Percentiles rank a stretch among this genome's conserved stretches.
Evolutionary conservation across 257 asterid species (phyloP).

Genomic region (Salvia splendens): DNA sequence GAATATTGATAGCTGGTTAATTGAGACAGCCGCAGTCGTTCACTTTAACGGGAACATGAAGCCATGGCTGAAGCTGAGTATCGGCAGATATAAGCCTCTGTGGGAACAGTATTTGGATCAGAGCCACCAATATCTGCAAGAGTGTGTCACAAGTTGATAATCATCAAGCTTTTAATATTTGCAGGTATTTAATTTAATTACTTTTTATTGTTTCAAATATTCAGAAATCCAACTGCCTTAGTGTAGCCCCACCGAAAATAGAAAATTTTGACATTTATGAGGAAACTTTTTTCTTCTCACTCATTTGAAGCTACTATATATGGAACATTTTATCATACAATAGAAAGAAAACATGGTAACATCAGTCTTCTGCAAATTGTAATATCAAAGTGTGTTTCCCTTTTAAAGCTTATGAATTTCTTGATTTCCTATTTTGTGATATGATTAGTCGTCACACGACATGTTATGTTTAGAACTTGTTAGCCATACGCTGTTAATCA

Average conservation of each 20-base stretch:
- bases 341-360: constrained; percentile 30
- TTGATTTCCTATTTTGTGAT: background rate
- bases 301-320: constrained; percentile 29
- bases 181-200: constrained; percentile 37
- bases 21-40: constrained; percentile 85
- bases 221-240: constrained; percentile 34
- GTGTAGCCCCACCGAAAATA: constrained; percentile 41
- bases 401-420: background rate
- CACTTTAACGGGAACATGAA: constrained; percentile 89
- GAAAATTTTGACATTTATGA: constrained; percentile 55
- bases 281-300: constrained; percentile 18
- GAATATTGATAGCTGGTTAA: constrained; percentile 64
- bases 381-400: constrained; percentile 18
- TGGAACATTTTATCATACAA: constrained; percentile 27
- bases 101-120: constrained; percentile 80
- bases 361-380: constrained; percentile 30
- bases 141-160: constrained; percentile 62
- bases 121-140: constrained; percentile 56
- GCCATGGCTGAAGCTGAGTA: constrained; percentile 85
- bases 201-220: background rate
- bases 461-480: too few species aligned
- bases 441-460: too few species aligned
- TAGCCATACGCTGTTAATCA: too few species aligned
- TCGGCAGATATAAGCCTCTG: constrained; percentile 71
- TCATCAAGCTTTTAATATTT: constrained; percentile 33